phyloP scores from a whole-genome alignment of 2,329 filamentous ascomycete species.

The Parafenestella ontariensis region DNA sequence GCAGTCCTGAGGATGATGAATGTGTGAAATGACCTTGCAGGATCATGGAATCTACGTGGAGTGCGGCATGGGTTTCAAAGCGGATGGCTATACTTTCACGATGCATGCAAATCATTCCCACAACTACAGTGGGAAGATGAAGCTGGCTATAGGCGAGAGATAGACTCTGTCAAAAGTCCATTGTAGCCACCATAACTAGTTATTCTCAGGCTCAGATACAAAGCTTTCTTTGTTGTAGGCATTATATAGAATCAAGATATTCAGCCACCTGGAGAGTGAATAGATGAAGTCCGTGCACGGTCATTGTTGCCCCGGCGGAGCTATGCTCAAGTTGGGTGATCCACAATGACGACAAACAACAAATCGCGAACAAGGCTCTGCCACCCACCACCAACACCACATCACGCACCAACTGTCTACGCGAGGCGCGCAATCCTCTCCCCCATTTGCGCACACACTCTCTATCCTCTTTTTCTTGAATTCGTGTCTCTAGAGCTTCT shows the following conservation, averaged over 20 bases:
- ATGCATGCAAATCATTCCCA: no score
- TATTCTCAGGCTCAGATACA: no score
- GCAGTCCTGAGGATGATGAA: no score
- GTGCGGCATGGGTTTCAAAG: no score
- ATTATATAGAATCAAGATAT: no score
- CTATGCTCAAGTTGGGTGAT: neutral
- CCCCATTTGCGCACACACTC: conserved; percentile 7
- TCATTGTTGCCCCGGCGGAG: neutral
- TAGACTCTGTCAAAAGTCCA: no score
- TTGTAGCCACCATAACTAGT: no score
- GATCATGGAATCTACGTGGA: neutral
- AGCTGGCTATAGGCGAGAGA: no score
- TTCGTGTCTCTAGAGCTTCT: neutral
- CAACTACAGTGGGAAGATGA: no score
- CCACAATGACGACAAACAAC: conserved; percentile 16
- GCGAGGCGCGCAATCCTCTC: conserved; percentile 26
- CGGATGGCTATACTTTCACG: no score
- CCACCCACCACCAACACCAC: conserved; percentile 6
- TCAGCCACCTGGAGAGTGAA: no score
- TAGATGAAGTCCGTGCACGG: conserved; percentile 1
- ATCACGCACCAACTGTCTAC: conserved; percentile 5
- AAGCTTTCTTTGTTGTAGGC: no score
- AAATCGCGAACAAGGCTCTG: conserved; percentile 2
- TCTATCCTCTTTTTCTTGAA: neutral
- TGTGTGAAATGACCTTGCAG: neutral